Evolutionary conservation across 805 yeast species (phyloP).

Genomic region (Torulaspora maleeae): DNA sequence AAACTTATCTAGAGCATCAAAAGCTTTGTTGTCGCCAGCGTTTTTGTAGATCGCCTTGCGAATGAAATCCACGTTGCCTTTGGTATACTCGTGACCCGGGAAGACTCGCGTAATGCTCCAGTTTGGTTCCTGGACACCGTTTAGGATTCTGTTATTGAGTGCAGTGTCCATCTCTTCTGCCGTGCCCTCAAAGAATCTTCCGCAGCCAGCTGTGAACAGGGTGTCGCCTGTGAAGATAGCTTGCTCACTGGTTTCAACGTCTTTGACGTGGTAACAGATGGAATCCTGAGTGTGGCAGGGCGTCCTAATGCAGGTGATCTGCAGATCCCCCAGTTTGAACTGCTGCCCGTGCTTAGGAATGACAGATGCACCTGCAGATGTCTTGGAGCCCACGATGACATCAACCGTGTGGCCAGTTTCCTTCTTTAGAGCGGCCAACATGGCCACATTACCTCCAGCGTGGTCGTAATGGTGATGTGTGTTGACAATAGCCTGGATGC

Average conservation of each 20-base stretch:
- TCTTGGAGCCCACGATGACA: slow-evolving; percentile 67
- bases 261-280: slow-evolving; percentile 76
- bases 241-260: slow-evolving; percentile 52
- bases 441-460: slow-evolving; percentile 69
- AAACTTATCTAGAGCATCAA: slow-evolving; percentile 50
- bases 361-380: slow-evolving; percentile 53
- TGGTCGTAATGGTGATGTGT: slow-evolving; percentile 98
- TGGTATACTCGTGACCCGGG: slow-evolving; percentile 96
- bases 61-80: slow-evolving; percentile 73
- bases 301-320: slow-evolving; percentile 80
- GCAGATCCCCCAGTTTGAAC: slow-evolving; percentile 39
- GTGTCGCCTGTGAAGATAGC: slow-evolving; percentile 97
- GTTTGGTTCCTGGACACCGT: slow-evolving; percentile 42
- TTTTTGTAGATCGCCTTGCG: slow-evolving; percentile 52
- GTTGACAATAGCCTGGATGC: slow-evolving; percentile 75
- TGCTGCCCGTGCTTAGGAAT: slow-evolving; percentile 70
- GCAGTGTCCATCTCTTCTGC: slow-evolving; percentile 75
- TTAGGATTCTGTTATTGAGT: slow-evolving; percentile 58
- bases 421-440: slow-evolving; percentile 28
- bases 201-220: slow-evolving; percentile 89
- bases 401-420: slow-evolving; percentile 46
- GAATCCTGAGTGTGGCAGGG: slow-evolving; percentile 99
- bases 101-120: slow-evolving; percentile 55
- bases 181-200: slow-evolving; percentile 91
- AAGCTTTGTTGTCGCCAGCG: slow-evolving; percentile 39